Evolutionary conservation across 73 alveolate genomes (phyloP).

Genomic region (Paramecium caudatum): DNA sequence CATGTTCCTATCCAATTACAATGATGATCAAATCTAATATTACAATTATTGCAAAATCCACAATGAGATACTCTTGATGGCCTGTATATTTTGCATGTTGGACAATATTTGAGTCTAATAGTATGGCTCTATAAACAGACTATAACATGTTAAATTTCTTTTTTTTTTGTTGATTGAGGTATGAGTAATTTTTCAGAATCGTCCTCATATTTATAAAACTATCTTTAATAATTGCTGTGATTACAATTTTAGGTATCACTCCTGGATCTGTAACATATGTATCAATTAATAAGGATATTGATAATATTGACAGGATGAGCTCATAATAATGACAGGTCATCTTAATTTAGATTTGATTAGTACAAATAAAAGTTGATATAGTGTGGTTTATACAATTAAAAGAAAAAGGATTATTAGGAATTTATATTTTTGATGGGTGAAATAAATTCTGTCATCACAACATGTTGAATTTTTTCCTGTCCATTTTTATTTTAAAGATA

Average conservation of each 20-base stretch:
- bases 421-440: background rate
- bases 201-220: slow-evolving; percentile 63
- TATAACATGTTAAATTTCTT: background rate
- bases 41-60: slow-evolving; percentile 84
- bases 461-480: slow-evolving; percentile 34
- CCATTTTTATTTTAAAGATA: slow-evolving; percentile 31
- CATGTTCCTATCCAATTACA: slow-evolving; percentile 82
- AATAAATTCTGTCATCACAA: background rate
- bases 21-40: slow-evolving; percentile 85
- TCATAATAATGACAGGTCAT: background rate
- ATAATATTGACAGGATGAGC: background rate
- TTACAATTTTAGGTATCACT: slow-evolving; percentile 74
- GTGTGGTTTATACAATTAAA: background rate
- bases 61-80: slow-evolving; percentile 86
- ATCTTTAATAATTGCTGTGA: background rate
- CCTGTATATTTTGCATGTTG: slow-evolving; percentile 76
- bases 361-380: slow-evolving; percentile 23
- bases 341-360: background rate
- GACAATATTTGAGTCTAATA: slow-evolving; percentile 69
- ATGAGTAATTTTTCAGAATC: background rate
- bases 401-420: background rate
- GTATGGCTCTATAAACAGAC: background rate
- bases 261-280: slow-evolving; percentile 74
- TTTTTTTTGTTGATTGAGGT: slow-evolving; percentile 37
- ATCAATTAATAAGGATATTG: background rate